These are phyloP conservation scores for Purpureocillium lavendulum DNA, from an alignment of 2,329 filamentous ascomycete genomes.

Conservation along the genomic window DNA sequence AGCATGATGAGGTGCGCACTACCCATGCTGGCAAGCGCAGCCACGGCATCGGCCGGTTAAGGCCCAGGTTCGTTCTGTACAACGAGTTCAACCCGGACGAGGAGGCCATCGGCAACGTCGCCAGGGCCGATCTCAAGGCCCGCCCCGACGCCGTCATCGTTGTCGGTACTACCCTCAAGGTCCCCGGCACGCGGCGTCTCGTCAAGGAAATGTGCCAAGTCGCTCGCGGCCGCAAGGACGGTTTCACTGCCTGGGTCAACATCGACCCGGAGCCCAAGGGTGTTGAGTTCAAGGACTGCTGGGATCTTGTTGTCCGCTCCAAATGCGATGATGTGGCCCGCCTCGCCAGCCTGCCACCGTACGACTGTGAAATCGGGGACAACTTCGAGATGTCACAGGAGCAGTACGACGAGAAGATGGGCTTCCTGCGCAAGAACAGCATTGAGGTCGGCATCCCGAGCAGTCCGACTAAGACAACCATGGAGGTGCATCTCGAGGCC, in stretches of 20 bases:
- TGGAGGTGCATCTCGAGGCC: slow-evolving; percentile 16
- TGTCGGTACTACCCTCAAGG: slow-evolving; percentile 90
- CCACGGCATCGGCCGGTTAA: slow-evolving; percentile 82
- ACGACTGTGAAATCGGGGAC: slow-evolving; percentile 45
- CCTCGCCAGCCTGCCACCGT: slow-evolving; percentile 54
- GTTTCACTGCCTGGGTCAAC: slow-evolving; percentile 92
- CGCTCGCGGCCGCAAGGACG: slow-evolving; percentile 73
- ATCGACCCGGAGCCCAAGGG: slow-evolving; percentile 75
- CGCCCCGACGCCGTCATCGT: slow-evolving; percentile 89
- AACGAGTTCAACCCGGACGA: slow-evolving; percentile 96
- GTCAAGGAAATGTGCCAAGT: slow-evolving; percentile 85
- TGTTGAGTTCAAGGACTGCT: slow-evolving; percentile 82
- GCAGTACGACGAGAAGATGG: slow-evolving; percentile 30
- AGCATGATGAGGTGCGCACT: slow-evolving; percentile 68
- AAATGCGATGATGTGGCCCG: slow-evolving; percentile 82
- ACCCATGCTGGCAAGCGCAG: slow-evolving; percentile 75
- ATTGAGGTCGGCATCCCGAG: slow-evolving; percentile 20
- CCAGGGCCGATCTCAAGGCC: slow-evolving; percentile 73
- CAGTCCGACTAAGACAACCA: slow-evolving; percentile 10
- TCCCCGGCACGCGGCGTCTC: slow-evolving; percentile 83
- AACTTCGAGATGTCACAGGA: slow-evolving; percentile 38
- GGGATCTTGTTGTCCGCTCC: slow-evolving; percentile 83
- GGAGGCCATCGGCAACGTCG: slow-evolving; percentile 89
- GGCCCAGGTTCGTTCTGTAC: slow-evolving; percentile 92
- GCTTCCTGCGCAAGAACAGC: slow-evolving; percentile 26